Conservation (phyloP, 345 rosid genomes). For the Rhizophora apiculata region DNA sequence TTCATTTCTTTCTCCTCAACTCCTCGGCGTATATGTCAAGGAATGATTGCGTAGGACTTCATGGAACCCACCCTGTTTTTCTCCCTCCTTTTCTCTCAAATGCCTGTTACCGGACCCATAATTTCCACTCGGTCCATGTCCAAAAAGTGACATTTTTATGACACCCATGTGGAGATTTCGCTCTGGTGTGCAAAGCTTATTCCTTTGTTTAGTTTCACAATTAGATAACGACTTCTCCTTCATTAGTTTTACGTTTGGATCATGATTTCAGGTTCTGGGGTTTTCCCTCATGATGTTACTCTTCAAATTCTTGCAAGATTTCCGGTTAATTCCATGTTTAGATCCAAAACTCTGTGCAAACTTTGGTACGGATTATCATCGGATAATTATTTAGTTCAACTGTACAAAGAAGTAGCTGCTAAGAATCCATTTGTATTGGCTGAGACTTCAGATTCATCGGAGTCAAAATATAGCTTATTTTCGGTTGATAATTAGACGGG, state of each 20-base stretch:
- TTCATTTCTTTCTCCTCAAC: no score
- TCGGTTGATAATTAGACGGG: conserved; percentile 62
- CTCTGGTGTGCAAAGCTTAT: conserved; percentile 11
- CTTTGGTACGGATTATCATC: conserved; percentile 58
- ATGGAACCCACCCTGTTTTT: background rate
- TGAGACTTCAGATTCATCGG: conserved; percentile 52
- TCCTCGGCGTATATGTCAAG: background rate
- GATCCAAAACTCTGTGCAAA: conserved; percentile 70
- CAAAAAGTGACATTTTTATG: background rate
- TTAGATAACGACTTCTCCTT: background rate
- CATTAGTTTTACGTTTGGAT: background rate
- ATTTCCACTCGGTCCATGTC: background rate
- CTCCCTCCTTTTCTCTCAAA: background rate
- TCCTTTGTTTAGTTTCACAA: background rate
- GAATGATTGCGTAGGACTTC: background rate
- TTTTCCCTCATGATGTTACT: conserved; percentile 64
- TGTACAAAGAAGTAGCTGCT: conserved; percentile 51
- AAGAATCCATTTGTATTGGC: conserved; percentile 53
- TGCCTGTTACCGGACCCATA: background rate
- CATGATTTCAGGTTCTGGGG: conserved; percentile 35
- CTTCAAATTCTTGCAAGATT: conserved; percentile 65
- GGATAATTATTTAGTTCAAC: conserved; percentile 49
- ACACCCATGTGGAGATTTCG: conserved; percentile 1
- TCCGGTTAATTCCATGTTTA: conserved; percentile 66
- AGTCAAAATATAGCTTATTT: conserved; percentile 47